Evolutionary conservation across 208 protist species (phyloP), one percentile per base, ranked within the genome.

Genomic region (Trypanosoma brucei): DNA sequence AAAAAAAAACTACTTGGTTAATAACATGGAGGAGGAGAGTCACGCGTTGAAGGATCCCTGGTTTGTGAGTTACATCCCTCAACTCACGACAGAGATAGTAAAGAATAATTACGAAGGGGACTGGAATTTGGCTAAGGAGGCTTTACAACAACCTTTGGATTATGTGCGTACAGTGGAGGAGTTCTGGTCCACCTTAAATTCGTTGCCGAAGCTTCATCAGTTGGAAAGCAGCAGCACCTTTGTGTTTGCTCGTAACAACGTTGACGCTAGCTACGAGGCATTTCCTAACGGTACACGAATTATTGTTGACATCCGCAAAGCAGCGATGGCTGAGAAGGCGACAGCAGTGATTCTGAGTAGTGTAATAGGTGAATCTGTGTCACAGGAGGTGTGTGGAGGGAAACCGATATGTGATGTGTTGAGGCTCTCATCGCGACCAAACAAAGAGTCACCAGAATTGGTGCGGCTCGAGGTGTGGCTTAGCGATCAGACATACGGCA

Each of bases 161-260:
- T 93, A 81, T 70, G 75, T 95, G 42, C 83, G 71, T 9, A 86
- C 81, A 33, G 86, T 95, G 37, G 86, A 95, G 66, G 89, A 95
- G 76, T 65, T 93, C 31, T 95, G 89, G 86, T 95, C 89, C 6
- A 93, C 86, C 7, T 77, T 95, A 33, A 95, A 95, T 60, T 95
- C 89, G 33, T 75, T 95, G 5, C 89, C 89, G 0, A 85, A 84
- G 51, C 70, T 95, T 3, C 84, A 93, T 40, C 78, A 90, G 57
- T 73, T 95, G 49, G 83, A 75, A 50, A 79, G 81, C 40, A 86
- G 89, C 40, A 88, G 78, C 71, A 91, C 78, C 22, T 83, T 88
- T 70, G 88, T 95, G 45, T 87, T 95, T 55, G 70, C 89, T 0
- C 81, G 89, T 46, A 79, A 93, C 45, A 83, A 89, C 62, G 88